Evolutionary conservation across 495 filamentous ascomycete species (phyloP), one percentile per base, ranked within the genome.

Genomic region (Tuber indicum): DNA sequence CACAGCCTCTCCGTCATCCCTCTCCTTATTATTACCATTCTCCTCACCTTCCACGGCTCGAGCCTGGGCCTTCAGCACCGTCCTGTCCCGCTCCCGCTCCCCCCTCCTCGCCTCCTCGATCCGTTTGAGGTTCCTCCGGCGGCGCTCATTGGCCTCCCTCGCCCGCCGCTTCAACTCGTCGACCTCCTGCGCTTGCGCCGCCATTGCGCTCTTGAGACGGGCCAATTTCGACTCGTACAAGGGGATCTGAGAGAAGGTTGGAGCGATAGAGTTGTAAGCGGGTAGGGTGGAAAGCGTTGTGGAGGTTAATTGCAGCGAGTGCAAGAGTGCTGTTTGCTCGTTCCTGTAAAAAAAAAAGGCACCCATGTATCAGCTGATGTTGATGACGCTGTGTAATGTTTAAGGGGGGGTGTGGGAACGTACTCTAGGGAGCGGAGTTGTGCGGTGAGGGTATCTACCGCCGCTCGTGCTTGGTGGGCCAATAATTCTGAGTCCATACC

Each of bases 1-100:
- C 75, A 8, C 14, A 32, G 32, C 43, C 52, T 70, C 42, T 69
- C 62, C 70, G 32, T 52, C 45, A 46, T 36, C 32, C 47, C 49
- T 70, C 70, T 21, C 44, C 69, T 9, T 72, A 26, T 46, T 23
- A 3, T 23, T 36, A 39, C 8, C 26, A 21, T 39, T 52, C 72
- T 47, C 75, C 74, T 42, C 72, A 17, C 41, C 58, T 49, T 46
- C 73, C 75, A 49, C 74, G 23, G 71, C 43, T 39, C 74, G 70
- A 0, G 71, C 76, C 72, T 49, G 70, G 71, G 82, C 81, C 72
- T 77, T 77, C 72, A 83, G 19, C 17, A 83, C 79, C 26, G 78
- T 82, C 26, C 79, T 77, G 42, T 83, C 82, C 45, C 74, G 76
- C 75, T 83, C 82, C 32, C 79, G 66, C 77, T 83, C 82, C 2